Conservation (phyloP, 1,284 basidiomycete genomes). For the Schizophyllum amplum region DNA sequence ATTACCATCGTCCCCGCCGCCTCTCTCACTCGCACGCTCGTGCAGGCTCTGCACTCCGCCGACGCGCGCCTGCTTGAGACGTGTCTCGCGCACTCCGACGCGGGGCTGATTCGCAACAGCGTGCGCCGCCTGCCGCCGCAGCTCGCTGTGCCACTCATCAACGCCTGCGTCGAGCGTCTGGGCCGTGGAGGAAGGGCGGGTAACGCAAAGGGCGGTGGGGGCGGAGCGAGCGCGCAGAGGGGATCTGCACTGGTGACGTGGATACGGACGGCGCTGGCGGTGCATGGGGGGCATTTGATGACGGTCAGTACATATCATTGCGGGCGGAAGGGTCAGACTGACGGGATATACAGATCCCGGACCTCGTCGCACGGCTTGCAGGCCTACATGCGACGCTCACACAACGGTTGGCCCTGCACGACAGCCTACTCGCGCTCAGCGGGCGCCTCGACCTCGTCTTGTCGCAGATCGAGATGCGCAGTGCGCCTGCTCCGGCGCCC, state of each 20-base stretch:
- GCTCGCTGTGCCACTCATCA: conserved; percentile 81
- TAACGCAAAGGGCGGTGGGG: conserved; percentile 74
- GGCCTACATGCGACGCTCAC: conserved; percentile 80
- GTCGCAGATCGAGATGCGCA: conserved; percentile 85
- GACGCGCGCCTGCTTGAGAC: conserved; percentile 86
- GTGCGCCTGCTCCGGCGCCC: conserved; percentile 52
- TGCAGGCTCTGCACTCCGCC: conserved; percentile 94
- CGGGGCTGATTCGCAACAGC: conserved; percentile 79
- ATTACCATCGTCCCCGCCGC: conserved; percentile 57
- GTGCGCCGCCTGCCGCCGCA: conserved; percentile 84
- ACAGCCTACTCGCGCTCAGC: conserved; percentile 78
- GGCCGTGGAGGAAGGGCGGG: conserved; percentile 68
- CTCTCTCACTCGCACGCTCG: conserved; percentile 89
- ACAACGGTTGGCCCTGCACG: conserved; percentile 74
- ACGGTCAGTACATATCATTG: conserved; percentile 51
- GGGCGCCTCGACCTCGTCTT: conserved; percentile 92
- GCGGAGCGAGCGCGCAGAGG: conserved; percentile 78
- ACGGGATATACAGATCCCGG: conserved; percentile 57
- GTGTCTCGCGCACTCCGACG: conserved; percentile 83
- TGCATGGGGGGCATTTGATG: conserved; percentile 92
- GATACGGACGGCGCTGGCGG: conserved; percentile 81
- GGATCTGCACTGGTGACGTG: conserved; percentile 82
- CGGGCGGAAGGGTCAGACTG: conserved; percentile 1
- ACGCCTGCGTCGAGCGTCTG: conserved; percentile 85
- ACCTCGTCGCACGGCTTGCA: conserved; percentile 77